A percentile compares a stretch with the other conserved stretches of the same genome.
Conservation (phyloP, 257 asterid genomes). For the Solanum pimpinellifolium region DNA sequence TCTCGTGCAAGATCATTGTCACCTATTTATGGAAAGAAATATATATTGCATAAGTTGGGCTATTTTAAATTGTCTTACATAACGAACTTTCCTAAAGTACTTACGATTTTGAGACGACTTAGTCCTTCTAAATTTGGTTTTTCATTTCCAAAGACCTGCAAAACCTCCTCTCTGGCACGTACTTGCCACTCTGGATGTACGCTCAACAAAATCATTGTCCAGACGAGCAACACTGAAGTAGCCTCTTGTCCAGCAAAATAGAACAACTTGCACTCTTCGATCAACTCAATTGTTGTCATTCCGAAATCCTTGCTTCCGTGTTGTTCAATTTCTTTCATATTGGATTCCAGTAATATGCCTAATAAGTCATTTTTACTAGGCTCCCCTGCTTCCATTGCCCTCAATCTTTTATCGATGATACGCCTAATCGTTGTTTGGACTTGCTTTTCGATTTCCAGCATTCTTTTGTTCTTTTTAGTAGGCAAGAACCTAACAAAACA, state of each 20-base stretch:
- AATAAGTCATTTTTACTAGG: not conserved
- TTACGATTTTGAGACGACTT: constrained; percentile 18
- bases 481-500: constrained; percentile 22
- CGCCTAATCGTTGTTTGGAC: constrained; percentile 6
- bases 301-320: not conserved
- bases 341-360: constrained; percentile 11
- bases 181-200: constrained; percentile 22
- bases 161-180: constrained; percentile 22
- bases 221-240: constrained; percentile 31
- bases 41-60: not conserved
- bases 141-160: constrained; percentile 12
- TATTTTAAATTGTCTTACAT: too few relatives aligned
- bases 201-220: constrained; percentile 37
- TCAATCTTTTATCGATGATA: constrained; percentile 20
- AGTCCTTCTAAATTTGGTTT: constrained; percentile 14
- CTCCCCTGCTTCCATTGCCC: constrained; percentile 12
- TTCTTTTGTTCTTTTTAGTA: constrained; percentile 24
- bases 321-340: constrained; percentile 1
- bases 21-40: not conserved
- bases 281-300: constrained; percentile 3
- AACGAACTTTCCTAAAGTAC: not conserved
- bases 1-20: constrained; percentile 21
- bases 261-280: constrained; percentile 42
- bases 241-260: constrained; percentile 51
- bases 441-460: not conserved